Conservation (phyloP, 768 basidiomycete species). For the Suillus hirtellus region DNA sequence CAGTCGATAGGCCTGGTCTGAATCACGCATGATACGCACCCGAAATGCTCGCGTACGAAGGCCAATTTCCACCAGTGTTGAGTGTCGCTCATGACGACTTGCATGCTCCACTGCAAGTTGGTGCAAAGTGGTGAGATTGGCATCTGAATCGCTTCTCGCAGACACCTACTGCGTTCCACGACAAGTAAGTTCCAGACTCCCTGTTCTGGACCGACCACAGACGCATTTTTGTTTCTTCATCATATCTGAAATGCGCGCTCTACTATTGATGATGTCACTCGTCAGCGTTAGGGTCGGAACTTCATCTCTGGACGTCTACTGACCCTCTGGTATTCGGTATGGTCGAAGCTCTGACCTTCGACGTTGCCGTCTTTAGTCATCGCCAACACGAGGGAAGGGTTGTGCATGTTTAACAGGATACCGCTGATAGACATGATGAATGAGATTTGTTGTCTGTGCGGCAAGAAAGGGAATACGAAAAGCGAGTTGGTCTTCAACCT, state of each 20-base stretch:
- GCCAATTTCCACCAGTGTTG: not conserved
- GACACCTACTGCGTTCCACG: not conserved
- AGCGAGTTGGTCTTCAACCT: not conserved
- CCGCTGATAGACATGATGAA: not conserved
- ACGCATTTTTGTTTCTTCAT: fast-evolving
- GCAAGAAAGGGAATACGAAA: not conserved
- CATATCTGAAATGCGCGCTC: not conserved
- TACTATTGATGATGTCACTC: not conserved
- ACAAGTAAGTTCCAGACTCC: not conserved
- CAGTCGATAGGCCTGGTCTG: not conserved
- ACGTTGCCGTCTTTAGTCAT: not conserved
- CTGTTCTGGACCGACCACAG: not conserved
- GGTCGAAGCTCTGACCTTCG: not conserved
- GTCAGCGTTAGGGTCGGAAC: not conserved
- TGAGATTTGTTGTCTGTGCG: not conserved
- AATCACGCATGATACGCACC: not conserved
- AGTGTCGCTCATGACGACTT: not conserved
- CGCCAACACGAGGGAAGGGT: not conserved
- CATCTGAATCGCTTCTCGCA: not conserved
- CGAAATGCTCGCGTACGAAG: not conserved
- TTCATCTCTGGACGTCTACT: not conserved
- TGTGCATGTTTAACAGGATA: fast-evolving
- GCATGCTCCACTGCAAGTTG: not conserved
- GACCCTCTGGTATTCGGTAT: not conserved
- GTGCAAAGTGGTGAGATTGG: not conserved